Percentiles rank a stretch among this genome's conserved stretches.
These are phyloP conservation scores for Castanea mollissima DNA, from an alignment of 306 rosid genomes.

Conservation along the genomic window DNA sequence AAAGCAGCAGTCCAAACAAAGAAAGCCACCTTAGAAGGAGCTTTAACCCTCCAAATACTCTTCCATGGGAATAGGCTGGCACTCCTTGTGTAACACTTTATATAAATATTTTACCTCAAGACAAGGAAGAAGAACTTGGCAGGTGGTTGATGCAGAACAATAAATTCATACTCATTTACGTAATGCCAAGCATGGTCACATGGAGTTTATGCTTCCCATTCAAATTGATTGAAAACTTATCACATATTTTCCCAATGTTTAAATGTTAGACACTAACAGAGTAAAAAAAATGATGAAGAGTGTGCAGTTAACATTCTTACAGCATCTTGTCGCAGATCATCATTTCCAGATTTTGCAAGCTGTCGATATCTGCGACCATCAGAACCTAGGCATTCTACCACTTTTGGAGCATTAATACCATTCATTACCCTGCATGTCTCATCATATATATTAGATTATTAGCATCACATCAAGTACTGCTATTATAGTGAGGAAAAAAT, in stretches of 20 bases:
- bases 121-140: not conserved
- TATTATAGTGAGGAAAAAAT: not conserved
- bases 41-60: too few species aligned
- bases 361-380: conserved; percentile 80
- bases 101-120: not conserved
- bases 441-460: conserved; percentile 24
- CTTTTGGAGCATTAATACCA: conserved; percentile 97
- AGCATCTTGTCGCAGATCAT: conserved; percentile 94
- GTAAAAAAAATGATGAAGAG: not conserved
- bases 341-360: conserved; percentile 98
- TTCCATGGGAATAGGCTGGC: too few species aligned
- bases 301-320: conserved; percentile 41
- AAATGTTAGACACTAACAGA: conserved; percentile 5
- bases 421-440: conserved; percentile 72
- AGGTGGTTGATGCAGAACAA: not conserved
- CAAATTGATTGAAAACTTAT: not conserved
- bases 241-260: conserved; percentile 8
- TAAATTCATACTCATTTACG: not conserved
- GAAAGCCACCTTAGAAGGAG: too few species aligned
- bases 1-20: too few species aligned
- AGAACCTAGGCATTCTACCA: conserved; percentile 90
- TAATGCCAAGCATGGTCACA: conserved; percentile 11
- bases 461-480: conserved; percentile 17
- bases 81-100: too few species aligned
- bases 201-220: not conserved